Evolutionary conservation across 257 asterid species (phyloP).

Genomic region (Striga asiatica): DNA sequence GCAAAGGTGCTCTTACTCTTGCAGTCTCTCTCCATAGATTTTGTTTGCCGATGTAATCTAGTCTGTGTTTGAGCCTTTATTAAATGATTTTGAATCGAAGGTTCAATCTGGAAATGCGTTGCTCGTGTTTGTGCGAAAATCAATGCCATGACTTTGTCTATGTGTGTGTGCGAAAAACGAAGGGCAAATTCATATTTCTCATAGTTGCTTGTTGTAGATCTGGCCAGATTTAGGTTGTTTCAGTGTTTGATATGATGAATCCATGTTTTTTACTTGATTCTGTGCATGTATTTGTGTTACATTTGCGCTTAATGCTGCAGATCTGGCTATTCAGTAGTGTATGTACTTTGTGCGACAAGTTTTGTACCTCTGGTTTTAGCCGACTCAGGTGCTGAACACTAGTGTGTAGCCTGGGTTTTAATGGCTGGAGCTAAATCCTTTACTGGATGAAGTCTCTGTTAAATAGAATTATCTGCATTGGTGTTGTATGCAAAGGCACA

Average conservation of each 20-base stretch:
- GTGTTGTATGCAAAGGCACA: too few relatives aligned
- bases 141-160: neutral
- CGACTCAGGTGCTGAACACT: neutral
- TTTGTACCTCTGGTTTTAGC: neutral
- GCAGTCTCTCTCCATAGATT: neutral
- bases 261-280: slow-evolving; percentile 1
- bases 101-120: neutral
- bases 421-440: neutral
- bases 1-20: slow-evolving; percentile 12
- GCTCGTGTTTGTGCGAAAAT: neutral
- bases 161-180: neutral
- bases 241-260: slow-evolving; percentile 8
- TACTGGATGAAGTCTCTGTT: neutral
- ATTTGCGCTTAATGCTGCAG: slow-evolving; percentile 12
- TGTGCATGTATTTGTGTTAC: neutral
- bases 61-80: slow-evolving; percentile 2
- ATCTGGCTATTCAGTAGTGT: slow-evolving; percentile 18
- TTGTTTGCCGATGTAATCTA: neutral
- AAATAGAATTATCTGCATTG: too few relatives aligned
- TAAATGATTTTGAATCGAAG: neutral
- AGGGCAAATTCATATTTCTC: neutral
- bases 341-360: neutral
- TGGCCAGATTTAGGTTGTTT: slow-evolving; percentile 6
- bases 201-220: slow-evolving; percentile 17
- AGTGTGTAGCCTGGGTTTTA: neutral